Evolutionary conservation across 1,139 yeast genomes (phyloP), one percentile per base, ranked within the genome.

Genomic region (Lodderomyces margitis): DNA sequence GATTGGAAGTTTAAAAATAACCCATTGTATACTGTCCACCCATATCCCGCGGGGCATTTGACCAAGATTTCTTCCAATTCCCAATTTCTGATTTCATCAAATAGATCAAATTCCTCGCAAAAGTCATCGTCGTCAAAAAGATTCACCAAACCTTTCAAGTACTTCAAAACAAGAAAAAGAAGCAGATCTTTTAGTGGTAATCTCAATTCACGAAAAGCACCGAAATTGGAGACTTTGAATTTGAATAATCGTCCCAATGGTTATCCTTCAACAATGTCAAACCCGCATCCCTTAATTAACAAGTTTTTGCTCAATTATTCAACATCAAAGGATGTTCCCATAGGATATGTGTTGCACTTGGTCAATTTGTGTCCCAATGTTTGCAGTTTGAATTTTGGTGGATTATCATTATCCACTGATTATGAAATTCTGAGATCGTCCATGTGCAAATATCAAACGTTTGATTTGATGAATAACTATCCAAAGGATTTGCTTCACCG

Each of bases 1-100:
- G 96, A 87, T 59, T 86, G 95, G 95, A 83, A 86, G 53, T 82
- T 75, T 52, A 74, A 84, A 47, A 76, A 75, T 36, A 88, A 84
- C 57, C 87, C 91, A 1, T 58, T 85, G 21, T 85, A 84, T 57
- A 57, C 72, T 1, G 50, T 61, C 20, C 66, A 61, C 43, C 54
- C 60, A 0, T 47, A 58, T 1, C 51, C 57, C 3, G 27, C 32
- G 8, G 42, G 53, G 1, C 48, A 45, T 30, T 51, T 66, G 31
- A 56, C 66, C 4, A 64, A 61, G 43, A 51, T 57, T 25, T 19
- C 35, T 3, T 37, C 40, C 6, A 58, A 64, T 46, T 53, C 62
- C 1, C 64, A 58, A 33, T 39, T 37, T n/a, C 49, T 46, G 49
- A 37, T 46, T n/a, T 32, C 48, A 4, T 54, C 61, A 11, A 41